Evolutionary conservation across 108 stramenopile genomes (phyloP), one percentile per base, ranked within the genome.

Genomic region (Cylindrotheca fusiformis): DNA sequence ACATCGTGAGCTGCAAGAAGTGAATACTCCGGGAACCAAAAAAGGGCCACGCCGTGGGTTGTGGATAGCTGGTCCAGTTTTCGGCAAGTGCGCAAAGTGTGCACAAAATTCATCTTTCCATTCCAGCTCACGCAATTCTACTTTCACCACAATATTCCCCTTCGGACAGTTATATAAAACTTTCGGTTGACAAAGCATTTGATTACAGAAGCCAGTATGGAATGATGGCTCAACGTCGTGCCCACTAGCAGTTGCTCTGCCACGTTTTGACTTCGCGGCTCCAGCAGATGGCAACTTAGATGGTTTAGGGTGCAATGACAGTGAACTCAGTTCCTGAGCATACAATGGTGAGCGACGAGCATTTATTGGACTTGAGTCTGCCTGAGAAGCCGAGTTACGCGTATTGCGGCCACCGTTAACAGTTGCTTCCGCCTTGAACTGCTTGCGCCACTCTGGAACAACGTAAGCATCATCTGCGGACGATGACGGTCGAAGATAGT

Each of bases 181-280:
- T 36, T 77, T 63, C 24, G 93, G 93, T 24, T 91, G 73, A 44
- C 86, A 89, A 6, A 94, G 63, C 21, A 94, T 58, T 52, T 94
- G 89, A 59, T 94, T 91, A 62, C 84, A 90, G 58, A 94, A 86
- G 1, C 80, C 60, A 17, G 90, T 90, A 36, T 86, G 81, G 32
- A 75, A 77, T 4, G 61, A 68, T 27, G 79, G 71, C 53, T 78
- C 81, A 55, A 83, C 72, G 29, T 78, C 84, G 20, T 72, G 79
- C 25, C 74, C 69, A 53, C 41, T 62, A 23, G 18, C 33, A 68
- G 80, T 32, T 36, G 32, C 26, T 52, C 45, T 44, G 57, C 51
- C 56, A 65, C 68, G 25, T 50, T 48, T 48, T 44, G 58, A 51
- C 31, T 69, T 47, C 22, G 29, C n/a, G 32, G 67, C 2, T 14